Base-by-base conservation (phyloP, 257 asterid genomes). In the Solanum rostratum region DNA sequence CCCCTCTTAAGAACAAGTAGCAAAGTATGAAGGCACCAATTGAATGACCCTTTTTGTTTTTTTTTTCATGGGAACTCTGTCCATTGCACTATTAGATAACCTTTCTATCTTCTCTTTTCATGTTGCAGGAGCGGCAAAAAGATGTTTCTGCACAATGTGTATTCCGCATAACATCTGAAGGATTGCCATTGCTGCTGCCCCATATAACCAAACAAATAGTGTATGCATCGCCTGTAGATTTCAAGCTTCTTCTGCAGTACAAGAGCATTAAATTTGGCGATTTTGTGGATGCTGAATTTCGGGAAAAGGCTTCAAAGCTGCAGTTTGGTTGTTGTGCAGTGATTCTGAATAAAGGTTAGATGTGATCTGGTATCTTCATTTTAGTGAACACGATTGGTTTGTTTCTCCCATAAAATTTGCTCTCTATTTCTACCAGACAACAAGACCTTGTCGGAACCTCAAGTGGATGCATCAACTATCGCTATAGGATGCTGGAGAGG, bases 401-500 rank as follows among this genome's bases (percentile, higher is more conserved):
- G 55, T 69, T 53, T 76, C 50, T 59, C 18, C 53, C 15, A 60
- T 85, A 27, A 65, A 79, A 7, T 55, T 20, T 4, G 33, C 84
- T 27, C 55, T 85, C 80, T 27, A 7, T 84, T 60, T 81, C 85
- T 24, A 89, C 88, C 91, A 95, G 99, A 89, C 84, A 85, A 87
- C 50, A 41, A 27, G 66, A 89, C 18, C 69, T 71, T 81, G 19
- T 84, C 91, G 22, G 95, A 89, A 80, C 82, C 86, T 71, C 80
- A 88, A 88, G 88, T 79, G 63, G 93, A 91, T 91, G 91, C 90
- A 76, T 84, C 85, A 19, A 88, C 93, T 13, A 90, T 94, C 84
- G 94, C 98, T 13, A 92, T 96, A 14, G 98, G 98, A 69, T 96
- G 98, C 88, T 96, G 99, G 99, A 93, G 95, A 86, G 98, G 99